Base-by-base conservation (phyloP, 441 rosid species). In the Breynia disticha region DNA sequence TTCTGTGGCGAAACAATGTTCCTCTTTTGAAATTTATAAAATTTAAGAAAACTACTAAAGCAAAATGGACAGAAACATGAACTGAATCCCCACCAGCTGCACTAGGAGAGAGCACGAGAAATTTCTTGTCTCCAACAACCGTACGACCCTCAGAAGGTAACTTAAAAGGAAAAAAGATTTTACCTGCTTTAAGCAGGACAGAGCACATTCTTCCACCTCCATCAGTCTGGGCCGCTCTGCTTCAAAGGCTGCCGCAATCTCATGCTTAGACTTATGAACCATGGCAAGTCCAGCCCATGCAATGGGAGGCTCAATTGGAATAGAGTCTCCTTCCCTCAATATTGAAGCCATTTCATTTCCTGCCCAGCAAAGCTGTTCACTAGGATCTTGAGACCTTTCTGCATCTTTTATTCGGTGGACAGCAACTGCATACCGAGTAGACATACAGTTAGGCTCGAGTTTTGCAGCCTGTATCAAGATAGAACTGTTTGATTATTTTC, bases 341-440 rank as follows among this genome's bases (percentile, higher is more conserved):
- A 88, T 79, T 37, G 98, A 88, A 60, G 95, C 97, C 97, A 91
- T 91, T 77, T 91, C 98, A 69, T 91, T 84, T 61, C 90, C 86
- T 63, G 97, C 98, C 95, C 81, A 88, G 14, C 79, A 66, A 61
- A 91, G 84, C 67, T 86, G 95, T 47, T 88, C 97, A 43, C 78
- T 75, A 56, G 81, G 86, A 76, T 88, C 91, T 73, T 86, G 98
- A 74, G 86, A 86, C 74, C 95, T 76, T 77, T 91, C 98, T 10
- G 78, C 89, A 78, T 88, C 95, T 78, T 84, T 91, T 57, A 86
- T 70, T 59, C 98, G 78, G 57, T 84, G 87, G 38, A 88, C 80
- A 59, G 97, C 97, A 64, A 86, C 94, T 48, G 95, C 83, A 79
- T 79, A 91, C 63, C 98, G 83, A 60, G 81, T 82, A 28, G 94